Conservation (phyloP, 1,139 yeast genomes). For the Maudiozyma humilis region DNA sequence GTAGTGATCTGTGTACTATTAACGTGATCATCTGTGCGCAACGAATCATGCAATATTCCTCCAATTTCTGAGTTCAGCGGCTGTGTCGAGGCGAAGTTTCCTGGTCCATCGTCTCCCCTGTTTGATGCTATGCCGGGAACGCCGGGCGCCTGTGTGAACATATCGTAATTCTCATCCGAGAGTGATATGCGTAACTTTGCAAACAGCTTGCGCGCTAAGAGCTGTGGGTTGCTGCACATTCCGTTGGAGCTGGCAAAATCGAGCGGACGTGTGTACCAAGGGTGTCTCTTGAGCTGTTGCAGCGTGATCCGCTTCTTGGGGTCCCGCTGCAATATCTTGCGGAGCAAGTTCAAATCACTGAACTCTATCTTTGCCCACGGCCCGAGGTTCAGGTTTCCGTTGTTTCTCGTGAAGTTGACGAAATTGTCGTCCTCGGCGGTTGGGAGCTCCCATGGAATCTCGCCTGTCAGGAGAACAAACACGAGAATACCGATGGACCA, state of each 20-base stretch:
- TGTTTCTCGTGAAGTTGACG: conserved; percentile 34
- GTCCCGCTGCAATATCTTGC: conserved; percentile 43
- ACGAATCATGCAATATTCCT: conserved; percentile 18
- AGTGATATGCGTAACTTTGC: conserved; percentile 42
- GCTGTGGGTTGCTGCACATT: conserved; percentile 42
- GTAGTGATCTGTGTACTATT: conserved; percentile 17
- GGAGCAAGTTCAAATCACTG: conserved; percentile 41
- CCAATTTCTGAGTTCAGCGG: conserved; percentile 23
- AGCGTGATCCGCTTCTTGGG: conserved; percentile 38
- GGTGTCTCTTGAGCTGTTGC: conserved; percentile 38
- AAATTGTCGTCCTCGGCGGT: conserved; percentile 42
- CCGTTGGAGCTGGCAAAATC: conserved; percentile 38
- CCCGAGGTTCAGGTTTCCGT: conserved; percentile 38
- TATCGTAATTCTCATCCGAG: conserved; percentile 36
- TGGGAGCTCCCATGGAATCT: conserved; percentile 62
- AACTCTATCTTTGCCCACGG: conserved; percentile 49
- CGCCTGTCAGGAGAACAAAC: conserved; percentile 52
- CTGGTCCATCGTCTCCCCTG: neutral
- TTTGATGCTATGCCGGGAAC: neutral
- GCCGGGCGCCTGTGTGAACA: conserved; percentile 17
- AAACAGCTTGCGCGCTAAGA: conserved; percentile 37
- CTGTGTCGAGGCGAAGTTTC: conserved; percentile 25
- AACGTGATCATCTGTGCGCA: conserved; percentile 4
- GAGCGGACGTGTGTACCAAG: conserved; percentile 43
- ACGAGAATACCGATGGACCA: conserved; percentile 61